Percentiles rank a stretch among this genome's conserved stretches.
Conservation (phyloP, 208 protist species). For the Trypanosoma platydactyli region DNA sequence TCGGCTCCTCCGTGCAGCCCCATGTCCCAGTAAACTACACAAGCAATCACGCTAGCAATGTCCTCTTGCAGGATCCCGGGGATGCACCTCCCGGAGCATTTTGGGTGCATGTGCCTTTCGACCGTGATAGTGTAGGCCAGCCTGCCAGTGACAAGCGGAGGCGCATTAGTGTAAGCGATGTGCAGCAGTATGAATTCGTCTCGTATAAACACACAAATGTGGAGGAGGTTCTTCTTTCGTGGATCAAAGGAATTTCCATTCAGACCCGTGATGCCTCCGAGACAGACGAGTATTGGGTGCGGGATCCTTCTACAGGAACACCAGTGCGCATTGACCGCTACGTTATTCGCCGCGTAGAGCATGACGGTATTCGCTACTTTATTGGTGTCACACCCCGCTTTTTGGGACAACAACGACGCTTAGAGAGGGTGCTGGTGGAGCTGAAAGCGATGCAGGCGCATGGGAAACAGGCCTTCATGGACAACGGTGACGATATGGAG, state of each 20-base stretch:
- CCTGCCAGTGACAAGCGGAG: constrained; percentile 29
- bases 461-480: neutral
- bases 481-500: constrained; percentile 10
- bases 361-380: constrained; percentile 73
- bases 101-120: constrained; percentile 58
- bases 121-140: constrained; percentile 43
- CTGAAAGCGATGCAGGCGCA: constrained; percentile 12
- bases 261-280: constrained; percentile 51
- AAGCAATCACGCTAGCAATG: constrained; percentile 42
- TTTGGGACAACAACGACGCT: constrained; percentile 49
- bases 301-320: constrained; percentile 36
- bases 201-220: constrained; percentile 41
- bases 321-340: constrained; percentile 65
- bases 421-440: constrained; percentile 44
- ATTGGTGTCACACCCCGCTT: constrained; percentile 73
- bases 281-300: constrained; percentile 57
- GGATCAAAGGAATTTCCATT: constrained; percentile 57
- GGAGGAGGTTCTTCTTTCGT: constrained; percentile 75
- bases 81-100: constrained; percentile 42
- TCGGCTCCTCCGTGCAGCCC: neutral
- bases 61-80: constrained; percentile 34
- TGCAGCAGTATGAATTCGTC: constrained; percentile 1
- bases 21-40: constrained; percentile 19
- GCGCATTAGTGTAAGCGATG: constrained; percentile 1
- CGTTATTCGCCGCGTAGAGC: constrained; percentile 67